These are phyloP conservation scores for Melocanna baccifera DNA, from an alignment of 176 grass and related monocot species.

Conservation along the genomic window DNA sequence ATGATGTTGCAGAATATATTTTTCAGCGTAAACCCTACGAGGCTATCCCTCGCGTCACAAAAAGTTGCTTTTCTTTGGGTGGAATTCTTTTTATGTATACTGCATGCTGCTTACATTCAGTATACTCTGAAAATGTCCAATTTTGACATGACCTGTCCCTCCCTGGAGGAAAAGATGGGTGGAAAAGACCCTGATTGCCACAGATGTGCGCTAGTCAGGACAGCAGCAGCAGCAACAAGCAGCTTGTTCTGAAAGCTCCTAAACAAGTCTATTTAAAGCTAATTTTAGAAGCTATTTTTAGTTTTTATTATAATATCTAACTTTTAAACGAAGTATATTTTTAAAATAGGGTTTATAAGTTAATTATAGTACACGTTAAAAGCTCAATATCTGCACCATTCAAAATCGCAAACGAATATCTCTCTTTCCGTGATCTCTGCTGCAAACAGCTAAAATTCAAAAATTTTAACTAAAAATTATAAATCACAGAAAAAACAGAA, in stretches of 20 bases:
- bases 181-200: constrained; percentile 16
- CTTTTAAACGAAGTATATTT: too few relatives aligned
- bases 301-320: too few relatives aligned
- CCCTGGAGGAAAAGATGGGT: constrained; percentile 18
- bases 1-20: constrained; percentile 33
- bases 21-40: constrained; percentile 10
- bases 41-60: neutral
- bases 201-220: neutral
- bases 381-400: too few relatives aligned
- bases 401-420: too few relatives aligned
- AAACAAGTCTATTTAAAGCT: too few relatives aligned
- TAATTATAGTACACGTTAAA: too few relatives aligned
- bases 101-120: constrained; percentile 13
- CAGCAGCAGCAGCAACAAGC: neutral
- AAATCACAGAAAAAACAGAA: too few relatives aligned
- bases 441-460: too few relatives aligned
- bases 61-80: constrained; percentile 9
- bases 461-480: too few relatives aligned
- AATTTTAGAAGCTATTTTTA: too few relatives aligned
- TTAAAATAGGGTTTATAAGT: too few relatives aligned
- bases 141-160: constrained; percentile 34
- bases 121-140: constrained; percentile 7
- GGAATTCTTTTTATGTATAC: constrained; percentile 28
- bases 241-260: neutral
- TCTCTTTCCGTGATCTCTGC: too few relatives aligned